Percentiles rank a stretch among this genome's conserved stretches.
phyloP scores from a whole-genome alignment of 805 yeast species.

The Nakazawaea anatomiae region DNA sequence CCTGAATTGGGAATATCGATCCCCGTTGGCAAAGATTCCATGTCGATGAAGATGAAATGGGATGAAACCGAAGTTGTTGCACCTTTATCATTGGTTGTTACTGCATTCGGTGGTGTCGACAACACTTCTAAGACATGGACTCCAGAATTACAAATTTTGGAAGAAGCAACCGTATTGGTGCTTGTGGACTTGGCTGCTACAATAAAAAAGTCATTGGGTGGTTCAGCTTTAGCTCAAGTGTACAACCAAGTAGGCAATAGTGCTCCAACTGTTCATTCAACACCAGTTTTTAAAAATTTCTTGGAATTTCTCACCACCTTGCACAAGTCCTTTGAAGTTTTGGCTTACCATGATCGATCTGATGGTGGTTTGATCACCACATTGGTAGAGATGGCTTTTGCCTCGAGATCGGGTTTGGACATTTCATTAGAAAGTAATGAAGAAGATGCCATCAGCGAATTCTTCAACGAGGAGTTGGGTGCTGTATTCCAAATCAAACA shows the following conservation, averaged over 20 bases:
- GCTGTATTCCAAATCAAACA: conserved; percentile 84
- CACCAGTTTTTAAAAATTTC: conserved; percentile 58
- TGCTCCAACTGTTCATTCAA: conserved; percentile 78
- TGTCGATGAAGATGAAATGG: conserved; percentile 99
- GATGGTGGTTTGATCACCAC: conserved; percentile 94
- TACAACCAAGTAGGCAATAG: conserved; percentile 79
- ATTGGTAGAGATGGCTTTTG: conserved; percentile 92
- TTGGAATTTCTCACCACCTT: conserved; percentile 63
- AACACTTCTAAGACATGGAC: conserved; percentile 94
- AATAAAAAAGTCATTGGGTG: conserved; percentile 64
- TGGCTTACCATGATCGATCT: conserved; percentile 91
- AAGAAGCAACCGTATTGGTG: conserved; percentile 57
- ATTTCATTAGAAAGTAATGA: conserved; percentile 33
- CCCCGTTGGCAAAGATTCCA: conserved; percentile 98
- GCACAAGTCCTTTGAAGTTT: conserved; percentile 61
- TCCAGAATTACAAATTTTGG: conserved; percentile 60
- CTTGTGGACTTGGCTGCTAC: conserved; percentile 72
- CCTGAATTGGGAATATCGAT: conserved; percentile 87
- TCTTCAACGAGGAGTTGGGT: conserved; percentile 93
- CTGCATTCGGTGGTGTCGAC: conserved; percentile 86
- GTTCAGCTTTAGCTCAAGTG: conserved; percentile 92
- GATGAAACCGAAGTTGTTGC: conserved; percentile 86
- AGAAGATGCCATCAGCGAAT: conserved; percentile 42
- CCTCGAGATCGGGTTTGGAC: conserved; percentile 81
- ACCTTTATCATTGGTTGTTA: conserved; percentile 86